Evolutionary conservation across 768 basidiomycete species (phyloP), one percentile per base, ranked within the genome.

Genomic region (Strobilomyces confusus): DNA sequence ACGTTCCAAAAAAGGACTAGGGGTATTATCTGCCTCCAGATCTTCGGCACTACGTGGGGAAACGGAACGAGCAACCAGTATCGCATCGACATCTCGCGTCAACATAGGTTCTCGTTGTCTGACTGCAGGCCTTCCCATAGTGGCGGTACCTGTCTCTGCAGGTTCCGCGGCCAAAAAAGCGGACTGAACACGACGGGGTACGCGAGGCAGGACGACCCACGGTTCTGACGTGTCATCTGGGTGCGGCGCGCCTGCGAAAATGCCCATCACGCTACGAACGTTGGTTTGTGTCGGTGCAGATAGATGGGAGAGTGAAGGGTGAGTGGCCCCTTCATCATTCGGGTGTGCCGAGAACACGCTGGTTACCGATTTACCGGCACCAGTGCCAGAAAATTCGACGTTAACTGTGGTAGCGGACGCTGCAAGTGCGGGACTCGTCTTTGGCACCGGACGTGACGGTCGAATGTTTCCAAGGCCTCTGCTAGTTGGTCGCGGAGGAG

Each of bases 371-470:
- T 80, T 73, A n/a, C 83, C 79, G 13, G 77, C 74, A 11, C 82
- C 88, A 2, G 80, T 72, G 4, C 89, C 87, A 4, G 85, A 89
- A 70, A 98, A 98, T 74, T 97, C 95, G 51, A 99, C 95, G 54
- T 94, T 97, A 61, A 98, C 95, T 2, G 92, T 94, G 45, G 90
- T 95, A 2, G 89, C 77, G 20, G 90, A 91, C 11, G 97, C 92
- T 12, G 88, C 85, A 29, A 93, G 80, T 12, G 90, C 92, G 2
- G 95, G 88, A 1, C 82, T 81, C 25, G 88, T 78, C 67, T 98
- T 98, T 2, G 87, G 90, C 22, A 83, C 86, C 7, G 81, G 69
- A 25, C 82, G 78, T n/a, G 71, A 64, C n/a, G 63, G 55, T 0
- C 66, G 67, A 4, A 48, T 49, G 38, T 47, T 60, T 22, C 54